A percentile compares a stretch with the other conserved stretches of the same genome.
phyloP scores from a whole-genome alignment of 2,329 filamentous ascomycete species.

The Ascochyta pisi region DNA sequence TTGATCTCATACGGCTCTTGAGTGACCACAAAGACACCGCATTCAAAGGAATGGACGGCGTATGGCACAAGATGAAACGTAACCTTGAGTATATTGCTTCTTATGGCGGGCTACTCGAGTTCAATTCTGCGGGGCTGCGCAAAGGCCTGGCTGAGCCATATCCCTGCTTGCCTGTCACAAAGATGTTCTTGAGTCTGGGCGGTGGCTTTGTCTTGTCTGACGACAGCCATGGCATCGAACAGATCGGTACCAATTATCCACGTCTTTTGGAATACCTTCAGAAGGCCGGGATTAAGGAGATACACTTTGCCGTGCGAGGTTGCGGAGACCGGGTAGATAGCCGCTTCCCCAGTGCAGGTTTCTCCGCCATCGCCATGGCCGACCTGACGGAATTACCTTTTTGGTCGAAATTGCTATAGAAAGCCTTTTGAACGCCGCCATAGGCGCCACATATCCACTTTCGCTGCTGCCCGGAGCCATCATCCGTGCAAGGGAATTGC shows the following conservation, averaged over 20 bases:
- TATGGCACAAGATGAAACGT: slow-evolving; percentile 76
- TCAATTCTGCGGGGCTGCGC: slow-evolving; percentile 85
- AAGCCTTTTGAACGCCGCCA: slow-evolving; percentile 1
- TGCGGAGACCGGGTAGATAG: slow-evolving; percentile 31
- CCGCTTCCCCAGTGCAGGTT: slow-evolving; percentile 46
- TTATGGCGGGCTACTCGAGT: slow-evolving; percentile 85
- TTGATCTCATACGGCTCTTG: slow-evolving; percentile 87
- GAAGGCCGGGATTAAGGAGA: slow-evolving; percentile 66
- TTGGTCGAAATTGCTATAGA: slow-evolving; percentile 29
- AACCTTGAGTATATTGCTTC: slow-evolving; percentile 74
- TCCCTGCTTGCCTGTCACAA: slow-evolving; percentile 77
- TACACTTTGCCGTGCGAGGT: slow-evolving; percentile 51
- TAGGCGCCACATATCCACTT: slow-evolving; percentile 15
- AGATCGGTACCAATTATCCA: slow-evolving; percentile 85
- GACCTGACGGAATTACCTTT: slow-evolving; percentile 40
- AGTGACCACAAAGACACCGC: slow-evolving; percentile 71
- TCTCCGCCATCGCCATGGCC: slow-evolving; percentile 41
- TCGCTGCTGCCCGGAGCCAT: slow-evolving; percentile 7
- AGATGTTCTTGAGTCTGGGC: slow-evolving; percentile 75
- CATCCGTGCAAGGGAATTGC: slow-evolving; percentile 15
- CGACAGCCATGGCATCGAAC: slow-evolving; percentile 88
- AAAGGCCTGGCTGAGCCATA: slow-evolving; percentile 94
- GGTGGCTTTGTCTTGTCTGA: slow-evolving; percentile 91
- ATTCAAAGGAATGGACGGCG: slow-evolving; percentile 63
- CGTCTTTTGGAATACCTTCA: slow-evolving; percentile 74